Conservation (phyloP, 192 early-diverging fungal genomes). For the Podila minutissima region DNA sequence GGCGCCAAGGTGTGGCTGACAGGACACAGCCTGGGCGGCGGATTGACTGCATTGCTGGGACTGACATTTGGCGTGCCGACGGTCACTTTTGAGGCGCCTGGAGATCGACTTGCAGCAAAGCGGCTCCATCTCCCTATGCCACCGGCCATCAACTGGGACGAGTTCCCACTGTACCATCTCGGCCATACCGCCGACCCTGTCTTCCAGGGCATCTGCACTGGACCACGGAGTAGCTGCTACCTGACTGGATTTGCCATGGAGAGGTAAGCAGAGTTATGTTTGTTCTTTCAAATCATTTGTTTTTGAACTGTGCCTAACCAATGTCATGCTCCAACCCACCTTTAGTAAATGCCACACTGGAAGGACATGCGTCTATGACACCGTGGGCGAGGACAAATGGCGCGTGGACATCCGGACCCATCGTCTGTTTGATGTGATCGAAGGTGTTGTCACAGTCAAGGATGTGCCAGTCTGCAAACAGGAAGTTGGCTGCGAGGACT, state of each 20-base stretch:
- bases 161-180: slow-evolving; percentile 87
- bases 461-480: slow-evolving; percentile 35
- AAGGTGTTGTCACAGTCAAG: slow-evolving; percentile 59
- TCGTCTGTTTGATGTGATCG: slow-evolving; percentile 81
- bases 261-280: neutral
- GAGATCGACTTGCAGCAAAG: slow-evolving; percentile 79
- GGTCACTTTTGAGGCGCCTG: slow-evolving; percentile 87
- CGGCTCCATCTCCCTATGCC: slow-evolving; percentile 80
- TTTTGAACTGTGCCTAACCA: slow-evolving; percentile 38
- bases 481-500: slow-evolving; percentile 76
- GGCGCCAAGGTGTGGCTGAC: slow-evolving; percentile 79
- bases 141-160: slow-evolving; percentile 57
- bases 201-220: slow-evolving; percentile 86
- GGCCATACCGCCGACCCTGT: slow-evolving; percentile 94
- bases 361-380: slow-evolving; percentile 72
- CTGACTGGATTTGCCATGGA: slow-evolving; percentile 40
- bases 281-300: too few species aligned
- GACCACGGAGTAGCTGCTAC: slow-evolving; percentile 42
- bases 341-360: slow-evolving; percentile 89
- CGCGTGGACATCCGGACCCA: slow-evolving; percentile 79
- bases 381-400: slow-evolving; percentile 70
- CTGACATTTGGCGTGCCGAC: slow-evolving; percentile 86
- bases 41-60: slow-evolving; percentile 74
- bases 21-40: slow-evolving; percentile 82
- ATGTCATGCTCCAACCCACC: slow-evolving; percentile 15